phyloP scores from a whole-genome alignment of 495 filamentous ascomycete species.

The Penicillium bovifimosum region DNA sequence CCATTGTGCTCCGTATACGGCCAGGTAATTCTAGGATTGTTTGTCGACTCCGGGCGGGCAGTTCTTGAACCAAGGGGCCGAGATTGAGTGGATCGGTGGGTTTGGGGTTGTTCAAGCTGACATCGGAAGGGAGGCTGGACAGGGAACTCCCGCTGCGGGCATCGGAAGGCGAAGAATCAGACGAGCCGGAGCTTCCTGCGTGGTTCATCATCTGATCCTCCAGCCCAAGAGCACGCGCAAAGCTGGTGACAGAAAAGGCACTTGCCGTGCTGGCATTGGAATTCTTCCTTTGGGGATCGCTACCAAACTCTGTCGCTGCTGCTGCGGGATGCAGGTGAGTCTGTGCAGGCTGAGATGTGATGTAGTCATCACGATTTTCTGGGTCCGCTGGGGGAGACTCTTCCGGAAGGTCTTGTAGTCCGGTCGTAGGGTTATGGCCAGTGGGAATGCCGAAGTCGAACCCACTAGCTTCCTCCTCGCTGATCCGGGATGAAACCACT shows the following conservation, averaged over 20 bases:
- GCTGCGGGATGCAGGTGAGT: constrained; percentile 13
- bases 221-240: constrained; percentile 36
- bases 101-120: constrained; percentile 29
- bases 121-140: constrained; percentile 52
- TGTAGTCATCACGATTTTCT: background rate
- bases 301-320: constrained; percentile 7
- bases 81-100: constrained; percentile 31
- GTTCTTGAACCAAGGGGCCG: constrained; percentile 34
- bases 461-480: constrained; percentile 26
- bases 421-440: background rate
- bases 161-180: constrained; percentile 60
- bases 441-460: constrained; percentile 28
- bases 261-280: constrained; percentile 34
- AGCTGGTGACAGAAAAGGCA: constrained; percentile 34
- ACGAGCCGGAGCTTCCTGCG: constrained; percentile 63
- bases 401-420: constrained; percentile 22
- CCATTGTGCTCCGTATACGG: constrained; percentile 21
- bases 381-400: constrained; percentile 8
- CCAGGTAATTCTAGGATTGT: constrained; percentile 15
- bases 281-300: constrained; percentile 16
- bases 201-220: constrained; percentile 36
- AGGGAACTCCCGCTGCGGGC: constrained; percentile 64
- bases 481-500: constrained; percentile 12
- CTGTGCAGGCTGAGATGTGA: constrained; percentile 5
- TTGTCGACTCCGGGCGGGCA: constrained; percentile 19